Percentiles rank a stretch among this genome's conserved stretches.
These are phyloP conservation scores for Fusarium mundagurra DNA, from an alignment of 2,329 filamentous ascomycete genomes.

Conservation along the genomic window DNA sequence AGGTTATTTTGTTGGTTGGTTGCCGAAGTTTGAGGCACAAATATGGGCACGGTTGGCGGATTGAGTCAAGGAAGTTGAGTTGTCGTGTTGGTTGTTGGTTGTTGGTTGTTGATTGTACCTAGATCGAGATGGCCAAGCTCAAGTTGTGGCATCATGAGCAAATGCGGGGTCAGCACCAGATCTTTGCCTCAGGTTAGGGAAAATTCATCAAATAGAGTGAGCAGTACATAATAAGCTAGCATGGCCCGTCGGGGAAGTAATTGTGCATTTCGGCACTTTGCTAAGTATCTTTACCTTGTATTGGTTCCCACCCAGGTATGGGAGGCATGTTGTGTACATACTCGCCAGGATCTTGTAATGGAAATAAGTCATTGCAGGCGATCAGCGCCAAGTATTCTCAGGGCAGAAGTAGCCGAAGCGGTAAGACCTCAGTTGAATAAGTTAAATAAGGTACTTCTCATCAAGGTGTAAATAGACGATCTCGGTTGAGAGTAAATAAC, in stretches of 20 bases:
- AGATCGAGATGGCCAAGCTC: neutral
- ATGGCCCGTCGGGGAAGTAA: neutral
- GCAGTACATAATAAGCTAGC: neutral
- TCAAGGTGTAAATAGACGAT: neutral
- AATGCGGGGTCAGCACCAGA: neutral
- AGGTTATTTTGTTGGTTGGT: accelerated
- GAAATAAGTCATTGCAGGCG: neutral
- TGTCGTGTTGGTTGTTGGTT: neutral
- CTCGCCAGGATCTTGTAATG: neutral
- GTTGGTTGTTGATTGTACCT: neutral
- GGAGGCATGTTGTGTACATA: neutral
- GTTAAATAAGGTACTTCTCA: neutral
- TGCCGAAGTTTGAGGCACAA: neutral
- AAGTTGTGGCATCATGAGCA: neutral
- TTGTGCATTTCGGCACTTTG: neutral
- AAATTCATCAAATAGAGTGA: neutral
- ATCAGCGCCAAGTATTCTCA: neutral
- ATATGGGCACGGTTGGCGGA: accelerated
- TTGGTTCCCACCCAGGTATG: neutral
- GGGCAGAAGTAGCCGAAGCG: neutral
- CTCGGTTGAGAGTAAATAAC: neutral
- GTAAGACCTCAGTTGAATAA: accelerated
- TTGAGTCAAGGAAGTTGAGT: neutral
- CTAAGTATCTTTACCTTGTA: neutral
- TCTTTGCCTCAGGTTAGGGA: neutral